Evolutionary conservation across 108 stramenopile species (phyloP), one percentile per base, ranked within the genome.

Genomic region (Cyclostephanos tholiformis): DNA sequence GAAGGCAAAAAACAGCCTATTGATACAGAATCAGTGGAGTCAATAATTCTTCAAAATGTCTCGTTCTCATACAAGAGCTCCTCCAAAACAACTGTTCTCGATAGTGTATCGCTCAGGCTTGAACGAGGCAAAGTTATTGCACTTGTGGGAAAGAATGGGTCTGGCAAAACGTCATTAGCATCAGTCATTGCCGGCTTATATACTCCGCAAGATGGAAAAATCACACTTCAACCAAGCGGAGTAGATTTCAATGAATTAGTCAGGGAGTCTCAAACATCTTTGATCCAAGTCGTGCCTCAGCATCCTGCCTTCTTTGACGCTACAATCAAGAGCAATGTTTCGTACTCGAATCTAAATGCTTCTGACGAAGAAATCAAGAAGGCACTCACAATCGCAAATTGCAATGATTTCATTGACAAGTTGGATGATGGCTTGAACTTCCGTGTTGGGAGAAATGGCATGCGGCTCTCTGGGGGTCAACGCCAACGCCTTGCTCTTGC

Each of bases 241-340:
- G 25, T 62, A 22, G 50, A 72, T 43, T 77, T 86, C 63, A 82
- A 72, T 39, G 72, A 78, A 30, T 50, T 88, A 44, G 69, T 80
- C 63, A 83, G 87, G 50, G 19, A 62, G 36, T 75, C 73, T 19
- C 86, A 87, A 75, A 69, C 83, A 43, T 62, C 82, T 19, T 69
- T 90, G 58, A 81, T 99, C 8, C 96, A 97, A 55, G 83, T 98
- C 8, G 97, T 99, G n/a, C 91, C 94, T 16, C 99, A 99, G 79
- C 84, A 90, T 55, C 84, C 95, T 27, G 85, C 84, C 12, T 70
- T 96, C 41, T 95, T 95, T 63, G 90, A 91, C 68, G 73, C 74
- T 16, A 75, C 91, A 14, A 82, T 98, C 30, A 43, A 64, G 20
- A 88, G 87, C 23, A 97, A 97, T 84, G 83, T 97, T 8, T 65